Conservation (phyloP, 2,329 filamentous ascomycete species). For the Xylariomycetidae sp. region DNA sequence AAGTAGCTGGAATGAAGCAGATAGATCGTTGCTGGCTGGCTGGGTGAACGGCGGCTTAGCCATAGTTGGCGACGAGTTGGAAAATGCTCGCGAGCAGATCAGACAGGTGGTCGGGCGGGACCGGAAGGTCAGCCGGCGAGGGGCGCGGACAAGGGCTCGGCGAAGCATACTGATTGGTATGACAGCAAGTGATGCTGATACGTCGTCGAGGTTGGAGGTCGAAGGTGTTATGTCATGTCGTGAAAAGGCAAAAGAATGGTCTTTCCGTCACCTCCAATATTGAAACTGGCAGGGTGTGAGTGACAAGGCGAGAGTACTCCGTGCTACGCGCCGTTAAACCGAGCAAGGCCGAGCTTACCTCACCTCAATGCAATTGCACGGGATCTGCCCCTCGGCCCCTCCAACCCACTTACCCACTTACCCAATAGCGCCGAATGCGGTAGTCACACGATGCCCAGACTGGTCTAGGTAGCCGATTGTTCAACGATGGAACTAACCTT, state of each 20-base stretch:
- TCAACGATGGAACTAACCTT: too few relatives aligned
- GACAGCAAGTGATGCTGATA: not conserved
- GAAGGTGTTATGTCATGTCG: too few relatives aligned
- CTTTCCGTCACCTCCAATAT: not conserved
- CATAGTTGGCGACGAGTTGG: conserved; percentile 43
- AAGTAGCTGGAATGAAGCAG: conserved; percentile 78
- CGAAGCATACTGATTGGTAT: conserved; percentile 21
- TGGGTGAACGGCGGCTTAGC: conserved; percentile 49
- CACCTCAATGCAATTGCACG: too few relatives aligned
- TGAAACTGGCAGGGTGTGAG: not conserved
- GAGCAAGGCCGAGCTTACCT: too few relatives aligned
- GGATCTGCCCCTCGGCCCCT: too few relatives aligned
- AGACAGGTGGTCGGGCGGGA: conserved; percentile 13
- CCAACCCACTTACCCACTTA: too few relatives aligned
- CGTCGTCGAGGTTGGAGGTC: too few relatives aligned
- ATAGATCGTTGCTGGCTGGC: conserved; percentile 53
- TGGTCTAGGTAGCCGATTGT: too few relatives aligned
- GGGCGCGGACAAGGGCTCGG: conserved; percentile 19
- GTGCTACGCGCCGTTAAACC: too few relatives aligned
- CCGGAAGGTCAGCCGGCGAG: conserved; percentile 15
- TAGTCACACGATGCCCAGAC: too few relatives aligned
- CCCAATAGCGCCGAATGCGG: too few relatives aligned
- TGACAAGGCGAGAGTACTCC: too few relatives aligned
- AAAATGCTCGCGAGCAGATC: conserved; percentile 28
- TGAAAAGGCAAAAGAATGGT: not conserved